These are phyloP conservation scores for Gaeumannomyces tritici DNA, from an alignment of 2,329 filamentous ascomycete genomes.

Conservation along the genomic window DNA sequence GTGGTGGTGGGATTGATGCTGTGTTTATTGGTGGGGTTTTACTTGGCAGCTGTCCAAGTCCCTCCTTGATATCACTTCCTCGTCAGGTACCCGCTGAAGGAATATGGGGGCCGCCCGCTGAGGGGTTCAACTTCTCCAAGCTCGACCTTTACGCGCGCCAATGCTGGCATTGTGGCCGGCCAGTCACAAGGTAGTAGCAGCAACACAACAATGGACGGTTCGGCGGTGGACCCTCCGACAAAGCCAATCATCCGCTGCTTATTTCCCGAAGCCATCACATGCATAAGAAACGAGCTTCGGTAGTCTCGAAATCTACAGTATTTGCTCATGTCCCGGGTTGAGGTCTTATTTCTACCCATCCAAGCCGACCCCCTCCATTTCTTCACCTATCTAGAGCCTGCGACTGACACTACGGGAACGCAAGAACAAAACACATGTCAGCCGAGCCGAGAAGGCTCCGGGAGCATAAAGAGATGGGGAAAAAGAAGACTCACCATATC, in stretches of 20 bases:
- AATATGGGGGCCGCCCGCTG: no score
- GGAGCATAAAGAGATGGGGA: neutral
- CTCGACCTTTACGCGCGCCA: neutral
- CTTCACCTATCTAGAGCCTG: conserved; percentile 8
- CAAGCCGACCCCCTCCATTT: neutral
- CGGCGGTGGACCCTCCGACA: neutral
- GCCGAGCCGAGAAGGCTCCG: no score
- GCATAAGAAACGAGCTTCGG: no score
- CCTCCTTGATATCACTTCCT: neutral
- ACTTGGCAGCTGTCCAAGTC: no score
- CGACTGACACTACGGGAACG: conserved; percentile 7
- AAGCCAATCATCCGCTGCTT: neutral
- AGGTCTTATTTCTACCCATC: neutral
- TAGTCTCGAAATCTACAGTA: no score
- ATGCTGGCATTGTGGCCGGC: neutral
- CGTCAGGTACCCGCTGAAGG: no score
- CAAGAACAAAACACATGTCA: neutral
- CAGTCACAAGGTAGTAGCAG: neutral
- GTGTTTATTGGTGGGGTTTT: neutral
- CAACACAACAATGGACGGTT: neutral
- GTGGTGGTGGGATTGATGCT: neutral
- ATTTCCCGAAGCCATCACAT: no score
- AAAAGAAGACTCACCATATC: conserved; percentile 31
- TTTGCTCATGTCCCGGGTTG: neutral
- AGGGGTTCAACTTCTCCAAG: neutral